Evolutionary conservation across 257 asterid genomes (phyloP).

Genomic region (Agastache rugosa): DNA sequence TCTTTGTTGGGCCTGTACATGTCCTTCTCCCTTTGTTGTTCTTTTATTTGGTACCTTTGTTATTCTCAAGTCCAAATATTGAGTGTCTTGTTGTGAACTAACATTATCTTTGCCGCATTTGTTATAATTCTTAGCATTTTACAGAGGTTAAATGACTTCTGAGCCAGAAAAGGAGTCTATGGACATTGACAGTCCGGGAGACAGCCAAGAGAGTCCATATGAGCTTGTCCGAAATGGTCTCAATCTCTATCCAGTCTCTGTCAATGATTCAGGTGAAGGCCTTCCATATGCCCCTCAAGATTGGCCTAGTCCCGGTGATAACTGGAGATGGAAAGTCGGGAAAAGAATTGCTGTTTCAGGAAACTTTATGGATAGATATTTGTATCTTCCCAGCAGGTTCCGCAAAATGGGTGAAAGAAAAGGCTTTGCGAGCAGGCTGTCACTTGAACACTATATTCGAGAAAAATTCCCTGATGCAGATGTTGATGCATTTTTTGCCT

Average conservation of each 20-base stretch:
- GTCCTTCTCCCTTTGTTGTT: neutral
- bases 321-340: slow-evolving; percentile 92
- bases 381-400: slow-evolving; percentile 65
- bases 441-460: slow-evolving; percentile 59
- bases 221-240: slow-evolving; percentile 50
- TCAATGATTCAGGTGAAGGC: slow-evolving; percentile 69
- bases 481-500: slow-evolving; percentile 62
- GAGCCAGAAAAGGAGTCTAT: slow-evolving; percentile 42
- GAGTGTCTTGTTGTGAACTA: neutral
- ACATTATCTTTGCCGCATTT: neutral
- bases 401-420: slow-evolving; percentile 38
- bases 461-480: slow-evolving; percentile 60
- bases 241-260: slow-evolving; percentile 61
- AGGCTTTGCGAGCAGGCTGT: slow-evolving; percentile 65
- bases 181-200: slow-evolving; percentile 62
- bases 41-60: neutral
- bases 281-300: slow-evolving; percentile 85
- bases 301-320: slow-evolving; percentile 92
- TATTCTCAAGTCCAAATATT: neutral
- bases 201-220: slow-evolving; percentile 43
- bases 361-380: slow-evolving; percentile 65
- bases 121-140: slow-evolving; percentile 17
- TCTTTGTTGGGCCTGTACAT: neutral
- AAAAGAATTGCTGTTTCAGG: slow-evolving; percentile 62
- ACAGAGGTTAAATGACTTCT: slow-evolving; percentile 41